phyloP scores from a whole-genome alignment of 164 flowering plant species.

The Umbilicus rupestris region DNA sequence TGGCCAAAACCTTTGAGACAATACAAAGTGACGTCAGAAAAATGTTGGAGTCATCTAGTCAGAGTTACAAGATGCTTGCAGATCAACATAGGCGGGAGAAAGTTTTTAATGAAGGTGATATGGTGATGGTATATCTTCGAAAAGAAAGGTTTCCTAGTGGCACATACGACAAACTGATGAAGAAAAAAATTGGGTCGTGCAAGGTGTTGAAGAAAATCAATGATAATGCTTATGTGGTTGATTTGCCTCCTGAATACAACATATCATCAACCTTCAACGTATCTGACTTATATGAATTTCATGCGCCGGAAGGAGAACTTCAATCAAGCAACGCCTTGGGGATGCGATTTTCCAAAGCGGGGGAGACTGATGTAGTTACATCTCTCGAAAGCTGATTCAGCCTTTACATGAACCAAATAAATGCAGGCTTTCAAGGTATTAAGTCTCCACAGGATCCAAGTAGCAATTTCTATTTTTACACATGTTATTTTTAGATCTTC shows the following conservation, averaged over 20 bases:
- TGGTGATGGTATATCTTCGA: slow-evolving; percentile 15
- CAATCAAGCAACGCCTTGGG: neutral
- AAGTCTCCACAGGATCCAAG: too few species aligned
- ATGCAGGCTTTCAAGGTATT: too few species aligned
- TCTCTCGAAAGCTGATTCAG: too few species aligned
- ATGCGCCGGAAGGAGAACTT: neutral
- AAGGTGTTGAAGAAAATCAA: slow-evolving; percentile 2
- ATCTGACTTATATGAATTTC: neutral
- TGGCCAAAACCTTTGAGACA: neutral
- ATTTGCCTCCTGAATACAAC: neutral
- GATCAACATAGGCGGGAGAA: slow-evolving; percentile 3
- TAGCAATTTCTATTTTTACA: too few species aligned
- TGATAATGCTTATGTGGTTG: slow-evolving; percentile 16
- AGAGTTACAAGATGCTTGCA: neutral
- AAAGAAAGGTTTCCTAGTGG: slow-evolving; percentile 12
- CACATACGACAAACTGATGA: slow-evolving; percentile 11
- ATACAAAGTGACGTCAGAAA: neutral
- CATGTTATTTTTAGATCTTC: too few species aligned
- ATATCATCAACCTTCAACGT: slow-evolving; percentile 13
- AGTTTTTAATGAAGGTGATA: slow-evolving; percentile 10
- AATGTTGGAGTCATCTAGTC: neutral
- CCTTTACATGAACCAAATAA: too few species aligned
- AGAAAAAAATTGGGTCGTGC: slow-evolving; percentile 5
- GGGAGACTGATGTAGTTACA: slow-evolving; percentile 1
- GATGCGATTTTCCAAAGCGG: slow-evolving; percentile 3